These are phyloP conservation scores for Euphorbia neoarborescens DNA, from an alignment of 441 rosid genomes.

Conservation along the genomic window DNA sequence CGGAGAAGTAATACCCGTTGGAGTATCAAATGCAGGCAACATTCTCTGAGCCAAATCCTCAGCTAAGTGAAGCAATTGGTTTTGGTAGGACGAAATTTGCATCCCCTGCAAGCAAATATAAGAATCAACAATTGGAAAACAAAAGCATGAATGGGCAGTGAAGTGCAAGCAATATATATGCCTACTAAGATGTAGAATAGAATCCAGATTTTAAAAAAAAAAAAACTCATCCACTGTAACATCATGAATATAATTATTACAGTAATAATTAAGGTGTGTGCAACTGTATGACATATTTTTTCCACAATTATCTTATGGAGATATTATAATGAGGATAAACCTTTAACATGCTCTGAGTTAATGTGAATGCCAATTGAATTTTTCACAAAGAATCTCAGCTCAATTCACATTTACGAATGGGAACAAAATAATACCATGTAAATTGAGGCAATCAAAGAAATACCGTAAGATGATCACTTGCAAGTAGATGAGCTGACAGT, in stretches of 20 bases:
- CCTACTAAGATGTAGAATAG: neutral
- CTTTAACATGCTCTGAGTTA: neutral
- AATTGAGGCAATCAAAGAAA: neutral
- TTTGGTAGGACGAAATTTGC: conserved; percentile 72
- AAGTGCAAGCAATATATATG: neutral
- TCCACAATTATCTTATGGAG: neutral
- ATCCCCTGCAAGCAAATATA: conserved; percentile 54
- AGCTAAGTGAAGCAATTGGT: conserved; percentile 68
- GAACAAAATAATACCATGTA: conserved; percentile 8
- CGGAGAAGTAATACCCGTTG: conserved; percentile 54
- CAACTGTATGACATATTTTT: neutral
- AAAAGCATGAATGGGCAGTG: neutral
- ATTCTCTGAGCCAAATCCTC: conserved; percentile 79
- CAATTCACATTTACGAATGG: conserved; percentile 1
- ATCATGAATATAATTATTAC: neutral
- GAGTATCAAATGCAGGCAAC: conserved; percentile 97
- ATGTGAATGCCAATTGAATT: neutral
- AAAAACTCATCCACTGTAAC: neutral
- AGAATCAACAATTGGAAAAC: neutral
- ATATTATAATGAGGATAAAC: neutral
- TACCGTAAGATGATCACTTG: conserved; percentile 97
- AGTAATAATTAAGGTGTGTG: neutral
- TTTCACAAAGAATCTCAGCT: neutral
- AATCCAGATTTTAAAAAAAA: neutral
- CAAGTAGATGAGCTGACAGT: conserved; percentile 91